phyloP scores from a whole-genome alignment of 345 rosid genomes.

The Streptanthus diversifolius region DNA sequence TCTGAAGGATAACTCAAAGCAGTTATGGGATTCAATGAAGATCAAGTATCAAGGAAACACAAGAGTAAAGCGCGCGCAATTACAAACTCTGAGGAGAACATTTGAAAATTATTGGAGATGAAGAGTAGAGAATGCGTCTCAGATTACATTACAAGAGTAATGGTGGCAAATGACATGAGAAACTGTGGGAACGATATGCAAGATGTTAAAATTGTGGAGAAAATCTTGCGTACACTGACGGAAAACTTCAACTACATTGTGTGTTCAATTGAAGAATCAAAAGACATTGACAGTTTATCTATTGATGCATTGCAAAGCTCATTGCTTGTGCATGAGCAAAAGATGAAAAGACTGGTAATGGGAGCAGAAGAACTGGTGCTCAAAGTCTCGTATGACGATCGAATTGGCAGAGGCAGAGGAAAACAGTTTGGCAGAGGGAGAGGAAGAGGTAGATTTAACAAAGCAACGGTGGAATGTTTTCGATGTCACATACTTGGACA shows the following conservation, averaged over 20 bases:
- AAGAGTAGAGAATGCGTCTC: not conserved
- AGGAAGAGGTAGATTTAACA: not conserved
- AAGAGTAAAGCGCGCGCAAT: not conserved
- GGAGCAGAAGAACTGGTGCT: not conserved
- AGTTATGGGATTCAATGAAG: not conserved
- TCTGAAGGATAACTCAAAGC: not conserved
- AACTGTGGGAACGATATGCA: not conserved
- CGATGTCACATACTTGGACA: conserved; percentile 1
- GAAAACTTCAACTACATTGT: not conserved
- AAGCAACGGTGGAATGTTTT: not conserved
- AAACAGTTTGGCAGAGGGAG: not conserved
- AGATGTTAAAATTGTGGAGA: not conserved
- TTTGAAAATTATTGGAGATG: not conserved
- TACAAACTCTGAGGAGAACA: not conserved
- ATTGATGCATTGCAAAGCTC: not conserved
- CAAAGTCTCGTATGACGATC: not conserved
- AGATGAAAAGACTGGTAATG: not conserved
- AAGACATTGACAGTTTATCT: not conserved
- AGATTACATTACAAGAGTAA: not conserved
- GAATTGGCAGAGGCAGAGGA: not conserved
- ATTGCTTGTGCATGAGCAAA: not conserved
- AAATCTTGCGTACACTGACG: not conserved
- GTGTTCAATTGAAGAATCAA: not conserved
- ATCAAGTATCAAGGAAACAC: not conserved
- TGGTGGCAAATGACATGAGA: conserved; percentile 3